These are phyloP conservation scores for Globisporangium cylindrosporum DNA, from an alignment of 352 stramenopile species.

Conservation along the genomic window DNA sequence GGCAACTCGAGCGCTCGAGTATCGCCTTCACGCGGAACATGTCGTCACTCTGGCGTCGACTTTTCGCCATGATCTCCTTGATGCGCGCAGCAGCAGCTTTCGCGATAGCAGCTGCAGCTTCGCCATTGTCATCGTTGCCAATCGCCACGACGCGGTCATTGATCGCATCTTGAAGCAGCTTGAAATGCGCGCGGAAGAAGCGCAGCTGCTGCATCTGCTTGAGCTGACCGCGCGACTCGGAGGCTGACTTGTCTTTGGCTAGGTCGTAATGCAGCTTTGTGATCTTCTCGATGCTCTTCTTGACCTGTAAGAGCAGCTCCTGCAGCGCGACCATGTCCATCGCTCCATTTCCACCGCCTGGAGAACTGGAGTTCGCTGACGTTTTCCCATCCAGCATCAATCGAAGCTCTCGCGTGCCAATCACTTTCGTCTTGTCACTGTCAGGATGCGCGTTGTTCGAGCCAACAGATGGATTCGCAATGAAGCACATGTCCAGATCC, in stretches of 20 bases:
- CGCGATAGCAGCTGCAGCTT: conserved; percentile 9
- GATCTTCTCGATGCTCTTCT: conserved; percentile 53
- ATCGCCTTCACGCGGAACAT: conserved; percentile 45
- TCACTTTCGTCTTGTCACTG: background rate
- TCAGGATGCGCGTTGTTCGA: background rate
- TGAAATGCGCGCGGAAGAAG: conserved; percentile 45
- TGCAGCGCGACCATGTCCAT: conserved; percentile 29
- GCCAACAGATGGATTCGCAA: conserved; percentile 20
- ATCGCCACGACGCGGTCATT: conserved; percentile 20
- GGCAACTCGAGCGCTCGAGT: conserved; percentile 50
- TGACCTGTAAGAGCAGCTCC: conserved; percentile 39
- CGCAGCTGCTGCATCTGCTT: conserved; percentile 38
- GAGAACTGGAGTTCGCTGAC: conserved; percentile 1
- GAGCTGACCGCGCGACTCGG: conserved; percentile 7
- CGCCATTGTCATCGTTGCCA: conserved; percentile 4
- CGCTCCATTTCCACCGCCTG: conserved; percentile 6
- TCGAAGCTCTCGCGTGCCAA: conserved; percentile 41
- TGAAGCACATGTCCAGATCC: conserved; percentile 77
- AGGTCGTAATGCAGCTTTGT: conserved; percentile 33
- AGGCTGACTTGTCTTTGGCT: conserved; percentile 16
- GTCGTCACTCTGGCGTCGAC: conserved; percentile 38
- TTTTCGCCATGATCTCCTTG: conserved; percentile 38
- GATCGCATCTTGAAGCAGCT: conserved; percentile 33
- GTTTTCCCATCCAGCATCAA: conserved; percentile 35
- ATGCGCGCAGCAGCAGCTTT: conserved; percentile 20